Evolutionary conservation across 2,329 filamentous ascomycete species (phyloP), one percentile per base, ranked within the genome.

Genomic region (Aspergillus puulaauensis): DNA sequence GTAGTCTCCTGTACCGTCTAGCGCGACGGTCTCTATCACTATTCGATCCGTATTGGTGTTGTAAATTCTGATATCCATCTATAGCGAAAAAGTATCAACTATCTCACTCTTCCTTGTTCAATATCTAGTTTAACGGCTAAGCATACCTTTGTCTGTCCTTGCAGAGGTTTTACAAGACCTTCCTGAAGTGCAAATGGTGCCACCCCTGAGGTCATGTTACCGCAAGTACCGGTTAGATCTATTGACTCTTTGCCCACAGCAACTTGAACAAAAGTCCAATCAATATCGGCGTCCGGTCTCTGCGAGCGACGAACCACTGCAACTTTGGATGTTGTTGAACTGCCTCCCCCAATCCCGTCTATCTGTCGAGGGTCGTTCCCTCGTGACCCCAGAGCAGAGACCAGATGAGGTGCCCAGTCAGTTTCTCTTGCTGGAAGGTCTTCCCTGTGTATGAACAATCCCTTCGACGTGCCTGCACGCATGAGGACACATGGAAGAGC

Each of bases 31-130:
- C 14, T 83, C 80, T 31, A 82, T 70, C 47, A 89, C 80, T 8
- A 83, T 68, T 66, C 88, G 88, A 23, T 73, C 70, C 0, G 88
- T 90, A 64, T 90, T 90, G 0, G 86, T 89, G 66, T 90, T 90
- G 63, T 81, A 78, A 21, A 90, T 83, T 48, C 81, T 76, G 11
- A 90, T 80, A 1, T 78, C 82, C 0, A 80, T 76, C 65, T 77
- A 23, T 11, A 33, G 8, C 8, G 12, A 4, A 31, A 27, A 37
- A 4, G 12, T n/a, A 15, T 48, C 35, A 48, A 23, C 8, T 2
- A n/a, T 35, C 15, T 33, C 4, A n/a, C 27, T 2, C 12, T n/a
- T 33, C n/a, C 14, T 33, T 9, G 27, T 6, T 8, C 17, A 12
- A 37, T 48, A 3, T 17, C n/a, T 19, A 27, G 11, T 15, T 17